These are phyloP conservation scores for Liriodendron chinense DNA, from an alignment of 164 flowering plant species.

Conservation along the genomic window DNA sequence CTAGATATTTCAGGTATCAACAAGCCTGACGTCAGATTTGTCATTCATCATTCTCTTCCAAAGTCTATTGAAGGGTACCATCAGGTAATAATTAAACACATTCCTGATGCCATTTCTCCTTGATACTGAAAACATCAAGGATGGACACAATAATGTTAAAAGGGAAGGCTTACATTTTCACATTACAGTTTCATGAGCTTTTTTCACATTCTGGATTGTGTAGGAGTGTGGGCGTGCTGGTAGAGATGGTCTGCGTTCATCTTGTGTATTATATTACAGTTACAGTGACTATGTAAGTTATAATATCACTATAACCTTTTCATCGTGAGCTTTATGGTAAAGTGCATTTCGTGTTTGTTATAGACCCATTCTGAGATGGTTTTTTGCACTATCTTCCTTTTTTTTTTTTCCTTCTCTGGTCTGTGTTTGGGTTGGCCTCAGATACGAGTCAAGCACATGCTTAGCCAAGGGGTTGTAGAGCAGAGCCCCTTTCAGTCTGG, in stretches of 20 bases:
- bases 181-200: neutral
- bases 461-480: constrained; percentile 76
- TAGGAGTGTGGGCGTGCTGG: constrained; percentile 99
- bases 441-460: constrained; percentile 96
- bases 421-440: constrained; percentile 12
- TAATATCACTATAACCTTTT: neutral
- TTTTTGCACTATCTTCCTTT: constrained; percentile 1
- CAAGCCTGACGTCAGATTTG: constrained; percentile 97
- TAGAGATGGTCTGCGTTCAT: constrained; percentile 90
- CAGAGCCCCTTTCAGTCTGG: constrained; percentile 59
- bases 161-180: neutral
- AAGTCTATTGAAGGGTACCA: constrained; percentile 99
- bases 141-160: neutral
- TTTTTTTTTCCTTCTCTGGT: constrained; percentile 1
- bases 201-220: constrained; percentile 8
- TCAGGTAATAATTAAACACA: constrained; percentile 51
- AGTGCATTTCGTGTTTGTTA: neutral
- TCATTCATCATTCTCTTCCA: constrained; percentile 96
- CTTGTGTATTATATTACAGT: constrained; percentile 91
- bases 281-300: constrained; percentile 92
- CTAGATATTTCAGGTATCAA: constrained; percentile 70
- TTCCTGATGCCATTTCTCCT: neutral
- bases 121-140: neutral
- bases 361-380: neutral
- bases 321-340: neutral